Base-by-base conservation (phyloP, 2,329 filamentous ascomycete genomes). In the Coniella lustricola region DNA sequence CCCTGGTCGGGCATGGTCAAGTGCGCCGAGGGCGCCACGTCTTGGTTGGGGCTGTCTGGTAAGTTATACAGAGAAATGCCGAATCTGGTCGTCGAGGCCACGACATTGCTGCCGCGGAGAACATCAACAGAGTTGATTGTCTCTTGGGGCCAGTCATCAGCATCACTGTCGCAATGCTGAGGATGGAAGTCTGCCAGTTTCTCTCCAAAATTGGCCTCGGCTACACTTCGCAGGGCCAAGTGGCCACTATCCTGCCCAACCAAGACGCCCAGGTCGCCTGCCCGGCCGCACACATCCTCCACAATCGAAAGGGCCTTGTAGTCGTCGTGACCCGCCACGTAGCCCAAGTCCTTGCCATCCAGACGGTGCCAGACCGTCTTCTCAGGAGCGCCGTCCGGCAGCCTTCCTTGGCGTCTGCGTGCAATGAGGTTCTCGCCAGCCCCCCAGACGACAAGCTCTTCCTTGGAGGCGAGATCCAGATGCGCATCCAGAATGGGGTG, bases 391-490 rank as follows among this genome's bases (percentile, higher is more conserved):
- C 53, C 42, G 33, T 44, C 25, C 2, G 35, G 46, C 4, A 40
- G 54, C 3, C 52, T 59, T 5, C 55, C 54, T 10, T 56, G 60
- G 17, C 68, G 67, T 21, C 65, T 61, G 18, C 73, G 63, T 3
- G 70, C 67, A 4, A 76, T 60, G 22, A 79, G 57, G 21, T 77
- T 68, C 59, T 79, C 74, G 0, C 76, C 76, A 0, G 69, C 72
- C 0, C 75, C 75, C 62, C 70, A 76, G 2, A 72, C 68, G 0
- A 77, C 62, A 12, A 75, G 53, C 58, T 80, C 76, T 21, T 69
- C 60, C 4, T 60, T 60, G n/a, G 60, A 60, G 12, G 59, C 59
- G 4, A 62, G 57, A 22, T 66, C 59, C 7, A 68, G 58, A 21
- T 65, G 57, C 5, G 72, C 74, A 47, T 75, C 74, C 7, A 79